Evolutionary conservation across 164 flowering plant genomes (phyloP), one percentile per base, ranked within the genome.

Genomic region (Houttuynia cordata): DNA sequence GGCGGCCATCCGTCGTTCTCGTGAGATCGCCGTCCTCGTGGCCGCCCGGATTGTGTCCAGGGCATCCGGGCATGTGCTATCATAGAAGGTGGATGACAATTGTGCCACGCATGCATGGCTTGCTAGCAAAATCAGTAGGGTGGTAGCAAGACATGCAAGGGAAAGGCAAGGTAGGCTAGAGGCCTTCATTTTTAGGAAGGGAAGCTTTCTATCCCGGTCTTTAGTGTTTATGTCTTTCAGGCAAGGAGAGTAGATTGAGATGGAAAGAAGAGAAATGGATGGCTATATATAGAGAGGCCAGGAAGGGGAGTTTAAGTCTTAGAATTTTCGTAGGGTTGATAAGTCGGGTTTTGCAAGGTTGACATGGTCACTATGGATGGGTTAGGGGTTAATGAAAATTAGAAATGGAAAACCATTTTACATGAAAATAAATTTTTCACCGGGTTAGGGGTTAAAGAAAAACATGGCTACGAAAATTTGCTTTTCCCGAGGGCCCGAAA

Each of bases 1-100:
- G 1, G 66, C 69, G 8, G 58, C 53, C 63, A 65, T 65, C 51
- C 63, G 63, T 8, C 61, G 60, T 14, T 64, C 67, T 1, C 30
- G 24, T 3, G 67, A 64, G 45, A 64, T 23, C 0, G 67, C 67
- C 3, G 7, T 49, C 34, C 49, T 30, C 6, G 56, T 45, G 20
- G 61, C 67, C 12, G 55, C 18, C 34, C 15, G 30, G 15, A 64
- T 64, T 1, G 61, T 64, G 9, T 18, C 1, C 25, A 64, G 61
- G 17, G 67, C 67, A 6, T 57, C 56, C 0, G 67, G 67, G 47
- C 61, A 64, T 13, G 67, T n/a, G 10, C 25, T 64, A 7, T 64
- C 56, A 34, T 64, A 64, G 61, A 57, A 64, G 24, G n/a, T 64
- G 45, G 61, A 18, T 4, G 61, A 56, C 24, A 64, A 54, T 40